Evolutionary conservation across 495 filamentous ascomycete species (phyloP), one percentile per base, ranked within the genome.

Genomic region (Rhizodiscina lignyota): DNA sequence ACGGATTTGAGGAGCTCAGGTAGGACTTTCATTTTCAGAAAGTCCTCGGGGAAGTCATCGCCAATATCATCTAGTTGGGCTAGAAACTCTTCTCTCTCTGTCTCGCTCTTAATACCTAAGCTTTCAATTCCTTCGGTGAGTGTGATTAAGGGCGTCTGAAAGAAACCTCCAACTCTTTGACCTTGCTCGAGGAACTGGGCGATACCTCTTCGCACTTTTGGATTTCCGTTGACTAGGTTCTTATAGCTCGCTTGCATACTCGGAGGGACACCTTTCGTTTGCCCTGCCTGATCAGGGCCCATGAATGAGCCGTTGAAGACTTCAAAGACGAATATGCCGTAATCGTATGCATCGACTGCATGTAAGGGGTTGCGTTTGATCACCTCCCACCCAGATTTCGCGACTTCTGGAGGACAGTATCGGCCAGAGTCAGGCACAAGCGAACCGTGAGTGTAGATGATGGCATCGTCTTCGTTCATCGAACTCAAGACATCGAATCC

Each of bases 1-100:
- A 97, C 83, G 0, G 84, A 89, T 48, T 94, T 96, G 0, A 97
- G 63, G n/a, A 97, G 61, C 52, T 96, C 89, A 1, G 89, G 89
- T 12, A 97, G 66, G 8, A 96, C 72, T 47, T 96, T 97, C 72
- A 89, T 81, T 51, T 86, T 92, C 62, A 94, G 89, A 52, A 89
- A 97, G 36, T 94, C 86, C 47, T 94, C 89, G 0, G 89, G 89
- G 43, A 96, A 94, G 52, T 94, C 84, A 41, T 92, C 83, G 1
- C 82, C 77, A 4, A 91, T 68, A 32, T 79, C 65, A 45, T 93
- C 83, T 3, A 97, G 68, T 53, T 91, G 79, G 50, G 80, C 75
- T 4, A 97, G 63, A 40, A 97, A 92, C 21, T 74, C 72, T 37
- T 94, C 80, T 39, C 82, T 68, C 52, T 96, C 89, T 11, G 60